Conservation (phyloP, 768 basidiomycete genomes). For the Podaxis pistillaris region DNA sequence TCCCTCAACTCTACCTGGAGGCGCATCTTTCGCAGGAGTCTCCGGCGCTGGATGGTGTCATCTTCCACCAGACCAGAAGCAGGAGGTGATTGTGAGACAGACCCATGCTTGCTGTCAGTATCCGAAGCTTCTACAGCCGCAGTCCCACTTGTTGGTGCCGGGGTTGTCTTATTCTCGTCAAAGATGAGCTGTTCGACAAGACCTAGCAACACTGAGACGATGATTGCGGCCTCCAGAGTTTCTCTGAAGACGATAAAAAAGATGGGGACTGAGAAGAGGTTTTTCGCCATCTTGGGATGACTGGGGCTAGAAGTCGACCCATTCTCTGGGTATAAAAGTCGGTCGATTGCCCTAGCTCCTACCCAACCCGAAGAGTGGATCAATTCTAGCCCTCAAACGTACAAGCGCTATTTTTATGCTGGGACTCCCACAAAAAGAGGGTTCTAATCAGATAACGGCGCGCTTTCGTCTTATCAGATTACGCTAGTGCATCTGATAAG, state of each 20-base stretch:
- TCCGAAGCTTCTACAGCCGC: constrained; percentile 21
- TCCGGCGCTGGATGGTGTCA: constrained; percentile 32
- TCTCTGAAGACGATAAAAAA: constrained; percentile 98
- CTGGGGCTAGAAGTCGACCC: neutral
- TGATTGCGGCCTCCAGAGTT: constrained; percentile 89
- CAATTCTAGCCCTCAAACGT: neutral
- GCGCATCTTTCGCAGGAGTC: constrained; percentile 65
- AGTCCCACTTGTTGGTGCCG: constrained; percentile 11
- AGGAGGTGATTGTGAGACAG: constrained; percentile 22
- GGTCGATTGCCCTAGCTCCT: constrained; percentile 5
- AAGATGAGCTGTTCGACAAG: constrained; percentile 85
- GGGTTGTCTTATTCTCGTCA: constrained; percentile 28
- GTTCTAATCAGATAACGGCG: constrained; percentile 13
- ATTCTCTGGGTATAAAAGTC: constrained; percentile 5
- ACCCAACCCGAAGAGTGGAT: neutral
- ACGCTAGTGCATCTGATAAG: constrained; percentile 12
- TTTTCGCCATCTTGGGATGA: constrained; percentile 52
- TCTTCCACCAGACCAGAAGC: constrained; percentile 23
- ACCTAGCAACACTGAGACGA: constrained; percentile 88
- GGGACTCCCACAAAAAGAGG: neutral
- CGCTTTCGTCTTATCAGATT: constrained; percentile 21
- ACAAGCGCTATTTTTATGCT: neutral
- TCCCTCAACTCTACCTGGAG: constrained; percentile 44
- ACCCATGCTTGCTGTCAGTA: constrained; percentile 25
- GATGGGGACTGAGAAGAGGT: constrained; percentile 86